Percentiles rank a stretch among this genome's conserved stretches.
phyloP scores from a whole-genome alignment of 345 rosid genomes.

The Streptanthus diversifolius region DNA sequence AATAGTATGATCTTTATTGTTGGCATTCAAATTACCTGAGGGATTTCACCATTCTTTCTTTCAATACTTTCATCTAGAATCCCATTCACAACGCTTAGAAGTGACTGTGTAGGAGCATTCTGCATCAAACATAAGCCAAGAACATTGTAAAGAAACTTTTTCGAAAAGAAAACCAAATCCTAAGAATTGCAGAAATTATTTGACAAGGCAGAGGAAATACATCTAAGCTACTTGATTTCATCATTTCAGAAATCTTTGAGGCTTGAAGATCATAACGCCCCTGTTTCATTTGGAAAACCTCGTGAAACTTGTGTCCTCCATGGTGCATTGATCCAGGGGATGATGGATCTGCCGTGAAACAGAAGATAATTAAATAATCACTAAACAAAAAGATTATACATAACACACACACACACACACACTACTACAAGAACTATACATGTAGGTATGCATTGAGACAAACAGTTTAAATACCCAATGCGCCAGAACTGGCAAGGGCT shows the following conservation, averaged over 20 bases:
- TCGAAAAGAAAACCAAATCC: not conserved
- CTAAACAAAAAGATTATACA: not conserved
- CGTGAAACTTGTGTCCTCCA: constrained; percentile 77
- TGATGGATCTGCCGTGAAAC: constrained; percentile 44
- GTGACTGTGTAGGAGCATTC: constrained; percentile 96
- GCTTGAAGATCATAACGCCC: constrained; percentile 84
- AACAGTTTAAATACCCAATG: constrained; percentile 39
- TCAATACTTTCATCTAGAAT: constrained; percentile 89
- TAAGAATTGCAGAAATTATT: not conserved
- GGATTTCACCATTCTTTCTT: constrained; percentile 71
- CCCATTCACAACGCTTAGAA: constrained; percentile 79
- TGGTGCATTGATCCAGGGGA: constrained; percentile 50
- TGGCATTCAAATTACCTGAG: constrained; percentile 56
- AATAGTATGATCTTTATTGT: not conserved
- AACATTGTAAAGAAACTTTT: constrained; percentile 11
- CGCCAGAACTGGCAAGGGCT: constrained; percentile 41
- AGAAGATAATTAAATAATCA: not conserved
- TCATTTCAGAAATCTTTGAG: constrained; percentile 80
- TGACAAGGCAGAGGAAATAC: constrained; percentile 33
- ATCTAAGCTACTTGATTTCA: constrained; percentile 78
- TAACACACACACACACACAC: not conserved
- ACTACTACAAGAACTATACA: not conserved
- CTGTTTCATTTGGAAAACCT: constrained; percentile 82
- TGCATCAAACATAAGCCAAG: constrained; percentile 35
- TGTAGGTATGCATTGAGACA: not conserved